Conservation (phyloP, 768 basidiomycete species). For the Psilocybe sp. region DNA sequence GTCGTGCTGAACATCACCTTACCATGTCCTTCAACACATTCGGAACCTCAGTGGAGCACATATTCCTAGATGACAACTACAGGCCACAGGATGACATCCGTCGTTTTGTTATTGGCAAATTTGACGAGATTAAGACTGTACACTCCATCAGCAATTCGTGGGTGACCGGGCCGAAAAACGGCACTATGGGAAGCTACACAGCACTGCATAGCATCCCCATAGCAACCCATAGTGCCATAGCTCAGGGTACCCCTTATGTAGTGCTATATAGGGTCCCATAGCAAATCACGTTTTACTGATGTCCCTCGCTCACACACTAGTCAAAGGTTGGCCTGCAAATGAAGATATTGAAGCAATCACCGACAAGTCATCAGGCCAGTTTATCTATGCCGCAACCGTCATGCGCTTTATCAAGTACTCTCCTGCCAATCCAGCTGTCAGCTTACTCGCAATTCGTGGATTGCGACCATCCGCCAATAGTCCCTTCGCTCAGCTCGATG, state of each 20-base stretch:
- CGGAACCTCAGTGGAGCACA: too few relatives aligned
- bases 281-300: too few relatives aligned
- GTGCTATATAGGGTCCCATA: too few relatives aligned
- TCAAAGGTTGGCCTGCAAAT: conserved; percentile 6
- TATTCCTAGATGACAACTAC: not conserved
- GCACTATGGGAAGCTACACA: too few relatives aligned
- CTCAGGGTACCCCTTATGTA: too few relatives aligned
- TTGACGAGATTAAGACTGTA: conserved; percentile 3
- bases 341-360: conserved; percentile 1
- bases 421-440: not conserved
- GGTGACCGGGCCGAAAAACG: too few relatives aligned
- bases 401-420: conserved; percentile 9
- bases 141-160: conserved; percentile 1
- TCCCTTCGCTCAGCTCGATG: too few relatives aligned
- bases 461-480: not conserved
- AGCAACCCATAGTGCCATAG: too few relatives aligned
- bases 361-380: not conserved
- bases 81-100: conserved; percentile 7
- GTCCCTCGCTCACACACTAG: not conserved
- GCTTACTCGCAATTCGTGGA: not conserved
- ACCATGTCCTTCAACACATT: not conserved
- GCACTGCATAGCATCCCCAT: too few relatives aligned
- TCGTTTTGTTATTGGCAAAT: conserved; percentile 5
- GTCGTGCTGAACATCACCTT: conserved; percentile 16
- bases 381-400: conserved; percentile 20